These are phyloP conservation scores for Pachysandra terminalis DNA, from an alignment of 164 flowering plant species.

Conservation along the genomic window DNA sequence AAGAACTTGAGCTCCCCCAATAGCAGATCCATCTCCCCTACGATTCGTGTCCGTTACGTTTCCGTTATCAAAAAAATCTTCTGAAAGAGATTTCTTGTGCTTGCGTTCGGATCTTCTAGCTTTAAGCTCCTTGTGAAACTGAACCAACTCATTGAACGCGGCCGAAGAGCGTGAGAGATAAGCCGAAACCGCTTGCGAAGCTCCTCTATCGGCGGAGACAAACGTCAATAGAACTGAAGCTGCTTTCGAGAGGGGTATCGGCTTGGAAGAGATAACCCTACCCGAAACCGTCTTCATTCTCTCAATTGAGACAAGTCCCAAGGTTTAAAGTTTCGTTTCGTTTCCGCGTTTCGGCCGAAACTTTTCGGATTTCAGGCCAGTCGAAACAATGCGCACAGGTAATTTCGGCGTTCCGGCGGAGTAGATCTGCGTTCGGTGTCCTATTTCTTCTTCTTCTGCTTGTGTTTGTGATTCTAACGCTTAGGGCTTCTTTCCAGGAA, in stretches of 20 bases:
- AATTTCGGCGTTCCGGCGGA: no score
- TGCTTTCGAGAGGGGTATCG: conserved; percentile 3
- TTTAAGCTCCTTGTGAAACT: conserved; percentile 1
- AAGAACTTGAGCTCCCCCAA: neutral
- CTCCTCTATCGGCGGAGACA: conserved; percentile 7
- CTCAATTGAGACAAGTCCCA: neutral
- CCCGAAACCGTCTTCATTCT: conserved; percentile 3
- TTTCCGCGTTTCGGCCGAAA: no score
- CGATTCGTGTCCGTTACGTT: neutral
- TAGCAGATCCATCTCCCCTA: neutral
- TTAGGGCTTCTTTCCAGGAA: no score
- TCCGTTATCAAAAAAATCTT: neutral
- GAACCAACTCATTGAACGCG: neutral
- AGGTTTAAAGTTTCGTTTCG: no score
- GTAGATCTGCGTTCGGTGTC: no score
- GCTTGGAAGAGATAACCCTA: neutral
- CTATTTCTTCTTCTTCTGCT: no score
- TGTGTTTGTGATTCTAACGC: no score
- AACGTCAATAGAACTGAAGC: neutral
- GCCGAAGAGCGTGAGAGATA: neutral
- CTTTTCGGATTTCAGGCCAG: no score
- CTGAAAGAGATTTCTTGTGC: neutral
- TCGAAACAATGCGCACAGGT: no score
- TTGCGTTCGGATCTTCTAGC: conserved; percentile 2
- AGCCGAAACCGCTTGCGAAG: conserved; percentile 1